Conservation (phyloP, 805 yeast species). For the Barnettozyma sp. region DNA sequence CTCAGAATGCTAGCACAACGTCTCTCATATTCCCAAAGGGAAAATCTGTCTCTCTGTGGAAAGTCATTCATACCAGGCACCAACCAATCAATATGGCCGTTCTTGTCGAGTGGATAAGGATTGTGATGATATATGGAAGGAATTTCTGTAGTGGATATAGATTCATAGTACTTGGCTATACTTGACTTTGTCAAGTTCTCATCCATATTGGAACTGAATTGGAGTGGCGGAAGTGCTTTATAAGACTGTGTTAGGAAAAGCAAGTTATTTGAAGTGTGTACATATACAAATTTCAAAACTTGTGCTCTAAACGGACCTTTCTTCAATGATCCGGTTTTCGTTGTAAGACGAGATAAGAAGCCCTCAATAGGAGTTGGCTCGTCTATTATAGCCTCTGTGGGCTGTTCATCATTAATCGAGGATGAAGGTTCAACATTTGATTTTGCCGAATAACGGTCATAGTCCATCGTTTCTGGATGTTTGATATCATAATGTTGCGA, state of each 20-base stretch:
- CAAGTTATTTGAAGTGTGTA: slow-evolving; percentile 54
- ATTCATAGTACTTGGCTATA: slow-evolving; percentile 18
- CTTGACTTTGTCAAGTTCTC: slow-evolving; percentile 22
- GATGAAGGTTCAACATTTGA: too few species aligned
- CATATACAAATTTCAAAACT: slow-evolving; percentile 52
- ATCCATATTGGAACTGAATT: slow-evolving; percentile 23
- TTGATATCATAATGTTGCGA: too few species aligned
- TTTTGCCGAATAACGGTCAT: too few species aligned
- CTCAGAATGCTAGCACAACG: slow-evolving; percentile 46
- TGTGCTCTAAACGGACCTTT: slow-evolving; percentile 30
- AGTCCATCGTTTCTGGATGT: too few species aligned
- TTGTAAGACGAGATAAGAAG: slow-evolving; percentile 52
- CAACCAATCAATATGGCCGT: slow-evolving; percentile 60
- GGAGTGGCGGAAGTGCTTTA: slow-evolving; percentile 57
- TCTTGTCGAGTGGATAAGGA: slow-evolving; percentile 46
- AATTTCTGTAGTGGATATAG: slow-evolving; percentile 15
- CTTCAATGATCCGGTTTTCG: slow-evolving; percentile 38
- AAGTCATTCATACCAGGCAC: slow-evolving; percentile 37
- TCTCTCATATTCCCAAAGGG: slow-evolving; percentile 61
- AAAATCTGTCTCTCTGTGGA: slow-evolving; percentile 44
- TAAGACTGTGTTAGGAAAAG: slow-evolving; percentile 50
- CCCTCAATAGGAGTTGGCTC: slow-evolving; percentile 85
- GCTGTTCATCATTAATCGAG: too few species aligned
- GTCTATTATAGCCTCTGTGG: not conserved
- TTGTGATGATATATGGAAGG: slow-evolving; percentile 40